Base-by-base conservation (phyloP, 164 flowering plant species). In the Stephania cephalantha region DNA sequence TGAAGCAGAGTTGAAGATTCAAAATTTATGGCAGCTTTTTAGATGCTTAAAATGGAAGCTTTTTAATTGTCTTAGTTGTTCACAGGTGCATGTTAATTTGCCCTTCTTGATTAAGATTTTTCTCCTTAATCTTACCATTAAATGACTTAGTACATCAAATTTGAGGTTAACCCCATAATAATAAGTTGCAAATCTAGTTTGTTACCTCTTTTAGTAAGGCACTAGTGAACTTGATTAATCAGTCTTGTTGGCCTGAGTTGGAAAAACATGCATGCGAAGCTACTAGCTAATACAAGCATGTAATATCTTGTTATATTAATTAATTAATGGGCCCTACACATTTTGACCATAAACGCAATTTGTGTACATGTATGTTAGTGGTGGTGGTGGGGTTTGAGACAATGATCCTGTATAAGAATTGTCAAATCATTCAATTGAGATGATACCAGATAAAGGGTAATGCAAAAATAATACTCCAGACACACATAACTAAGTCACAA, bases 81-180 rank as follows among this genome's bases (percentile, higher is more conserved):
- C n/a, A 18, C 65, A 58, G 17, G 7, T 58, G 65, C 20, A 61
- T 61, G 20, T 61, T 25, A 25, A 25, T 25, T 61, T 5, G 5
- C 66, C 66, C 66, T 61, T 61, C 66, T 61, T 61, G 66, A 61
- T 58, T 58, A 3, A 58, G 65, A 58, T 17, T 58, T n/a, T 58
- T 58, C 65, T 58, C 65, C 65, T 17, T 58, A 58, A 58, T 58
- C 15, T 58, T 58, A 58, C 7, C 65, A 58, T 58, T 18, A 58
- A 58, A 7, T 58, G 65, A 58, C n/a, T 58, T 2, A 58, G 42
- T 48, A 48, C 53, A 8, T 12, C 53, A n/a, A 58, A 58, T 48
- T 7, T 48, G 55, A 10, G 55, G 11, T 18, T 17, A 20, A n/a
- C 66, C 29, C 20, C 7, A n/a, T 20, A 61, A 61, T 61, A 20